Evolutionary conservation across 2,329 filamentous ascomycete genomes (phyloP), one percentile per base, ranked within the genome.

Genomic region (Arachnopeziza araneosa): DNA sequence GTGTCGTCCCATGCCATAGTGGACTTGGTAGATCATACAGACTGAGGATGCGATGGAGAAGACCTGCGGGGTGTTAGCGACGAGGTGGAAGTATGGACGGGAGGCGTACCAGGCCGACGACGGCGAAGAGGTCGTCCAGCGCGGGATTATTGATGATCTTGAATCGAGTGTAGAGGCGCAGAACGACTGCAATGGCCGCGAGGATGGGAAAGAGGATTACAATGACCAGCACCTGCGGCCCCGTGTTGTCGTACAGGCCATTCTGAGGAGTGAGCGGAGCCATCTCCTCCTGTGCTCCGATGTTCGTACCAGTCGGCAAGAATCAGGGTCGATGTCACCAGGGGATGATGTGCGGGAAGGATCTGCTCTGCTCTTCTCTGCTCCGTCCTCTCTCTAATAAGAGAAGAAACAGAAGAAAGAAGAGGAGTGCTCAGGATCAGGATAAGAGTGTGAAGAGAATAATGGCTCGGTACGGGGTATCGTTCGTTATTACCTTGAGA

Each of bases 1-100:
- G 17, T 59, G 57, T 49, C 57, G 52, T 52, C 57, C 57, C 57
- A 59, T 52, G 10, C 57, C 57, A 52, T 59, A 50, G 21, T 59
- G 44, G 30, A 59, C 57, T 49, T 59, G 52, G 22, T 50, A 54
- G 19, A 50, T 49, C 22, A 56, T 55, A 50, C 44, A 59, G 32
- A 59, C 23, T 21, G 57, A 59, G 6, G 57, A 36, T 19, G 54
- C 49, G 44, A 59, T 56, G 2, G 57, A 59, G 26, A 59, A 59
- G 1, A 59, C 12, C 57, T 59, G 26, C 5, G 8, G 17, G 17
- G 19, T 21, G 24, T 54, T 54, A 54, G 52, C 2, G 3, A 22
- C 12, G 12, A 6, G 12, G 17, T 17, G 21, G 21, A 54, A 19
- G 14, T 4, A 14, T 19, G 14, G 44, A 21, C 26, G 51, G 22